Conservation (phyloP, 371 early-diverging fungal species). For the Mortierella sp. region DNA sequence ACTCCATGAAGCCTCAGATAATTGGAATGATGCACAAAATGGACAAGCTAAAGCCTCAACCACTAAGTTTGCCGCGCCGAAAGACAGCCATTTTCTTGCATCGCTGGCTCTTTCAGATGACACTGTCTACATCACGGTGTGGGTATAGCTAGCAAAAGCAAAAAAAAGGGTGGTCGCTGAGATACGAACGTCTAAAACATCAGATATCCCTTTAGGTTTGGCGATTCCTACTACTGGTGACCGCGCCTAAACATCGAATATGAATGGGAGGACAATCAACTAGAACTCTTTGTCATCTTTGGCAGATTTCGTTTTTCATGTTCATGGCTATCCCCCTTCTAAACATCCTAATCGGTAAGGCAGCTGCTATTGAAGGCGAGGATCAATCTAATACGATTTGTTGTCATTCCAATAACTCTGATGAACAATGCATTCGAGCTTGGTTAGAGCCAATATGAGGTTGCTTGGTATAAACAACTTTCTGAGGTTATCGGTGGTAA, state of each 20-base stretch:
- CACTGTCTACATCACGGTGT: constrained; percentile 26
- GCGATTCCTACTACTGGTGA: constrained; percentile 32
- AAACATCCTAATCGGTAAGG: constrained; percentile 46
- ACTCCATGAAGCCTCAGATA: not conserved
- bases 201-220: constrained; percentile 28
- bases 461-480: constrained; percentile 37
- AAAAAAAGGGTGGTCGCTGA: no score
- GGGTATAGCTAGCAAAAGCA: constrained; percentile 13
- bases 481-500: constrained; percentile 44
- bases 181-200: constrained; percentile 7
- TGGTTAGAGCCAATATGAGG: constrained; percentile 24
- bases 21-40: not conserved
- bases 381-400: no score
- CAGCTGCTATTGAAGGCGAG: no score
- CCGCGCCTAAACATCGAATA: no score
- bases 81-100: constrained; percentile 28
- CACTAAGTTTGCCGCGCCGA: constrained; percentile 17
- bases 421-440: constrained; percentile 49
- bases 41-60: constrained; percentile 6
- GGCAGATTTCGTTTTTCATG: constrained; percentile 61
- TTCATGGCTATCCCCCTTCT: constrained; percentile 43
- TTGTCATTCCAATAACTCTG: constrained; percentile 18
- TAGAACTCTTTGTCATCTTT: constrained; percentile 64
- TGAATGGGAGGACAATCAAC: not conserved
- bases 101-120: constrained; percentile 27